These are phyloP conservation scores for Alternaria rosae DNA, from an alignment of 2,329 filamentous ascomycete genomes.

Conservation along the genomic window DNA sequence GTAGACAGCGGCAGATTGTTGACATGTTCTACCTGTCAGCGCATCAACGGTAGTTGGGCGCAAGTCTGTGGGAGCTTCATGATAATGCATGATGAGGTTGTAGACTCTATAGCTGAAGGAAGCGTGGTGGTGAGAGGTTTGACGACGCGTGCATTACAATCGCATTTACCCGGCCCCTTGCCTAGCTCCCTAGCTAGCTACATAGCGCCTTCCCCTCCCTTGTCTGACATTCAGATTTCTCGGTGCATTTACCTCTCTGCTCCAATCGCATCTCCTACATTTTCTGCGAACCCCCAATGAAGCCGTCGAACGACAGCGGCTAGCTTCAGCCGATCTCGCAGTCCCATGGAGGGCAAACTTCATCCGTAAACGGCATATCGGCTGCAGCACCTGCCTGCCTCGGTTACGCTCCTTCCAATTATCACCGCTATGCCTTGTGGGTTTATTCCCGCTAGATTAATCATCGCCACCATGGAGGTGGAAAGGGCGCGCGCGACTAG, in stretches of 20 bases:
- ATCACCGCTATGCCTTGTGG: slow-evolving; percentile 7
- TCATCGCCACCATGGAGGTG: slow-evolving; percentile 2
- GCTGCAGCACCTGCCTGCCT: slow-evolving; percentile 1
- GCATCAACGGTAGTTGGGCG: background rate
- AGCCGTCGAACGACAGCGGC: background rate
- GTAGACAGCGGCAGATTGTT: background rate
- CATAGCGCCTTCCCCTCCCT: background rate
- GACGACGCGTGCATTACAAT: background rate
- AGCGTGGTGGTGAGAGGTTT: background rate
- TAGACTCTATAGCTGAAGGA: background rate
- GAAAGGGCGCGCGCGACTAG: slow-evolving; percentile 11
- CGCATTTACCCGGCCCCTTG: background rate
- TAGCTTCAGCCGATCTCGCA: background rate
- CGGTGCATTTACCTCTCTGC: background rate
- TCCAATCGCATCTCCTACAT: background rate
- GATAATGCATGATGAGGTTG: background rate
- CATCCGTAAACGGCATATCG: background rate
- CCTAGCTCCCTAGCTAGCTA: background rate
- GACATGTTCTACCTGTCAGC: background rate
- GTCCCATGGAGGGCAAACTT: background rate
- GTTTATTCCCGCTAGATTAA: slow-evolving; percentile 5
- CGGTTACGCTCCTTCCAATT: background rate
- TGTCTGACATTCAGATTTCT: background rate
- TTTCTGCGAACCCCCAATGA: background rate
- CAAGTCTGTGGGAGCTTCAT: background rate